These are phyloP conservation scores for Diaporthe ilicicola DNA, from an alignment of 2,329 filamentous ascomycete genomes.

Conservation along the genomic window DNA sequence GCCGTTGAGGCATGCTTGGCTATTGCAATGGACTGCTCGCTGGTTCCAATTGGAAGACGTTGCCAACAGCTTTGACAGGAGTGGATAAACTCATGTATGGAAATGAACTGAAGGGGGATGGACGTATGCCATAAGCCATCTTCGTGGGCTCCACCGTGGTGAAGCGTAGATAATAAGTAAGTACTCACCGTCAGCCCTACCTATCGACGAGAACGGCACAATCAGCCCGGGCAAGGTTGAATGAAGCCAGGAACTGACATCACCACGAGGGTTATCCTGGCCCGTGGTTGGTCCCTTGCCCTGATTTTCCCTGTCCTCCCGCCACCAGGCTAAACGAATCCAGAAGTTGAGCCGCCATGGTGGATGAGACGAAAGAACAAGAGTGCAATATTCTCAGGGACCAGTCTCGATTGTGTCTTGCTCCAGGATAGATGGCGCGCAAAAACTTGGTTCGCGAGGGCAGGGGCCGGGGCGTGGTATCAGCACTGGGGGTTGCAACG, in stretches of 20 bases:
- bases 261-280: neutral
- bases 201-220: neutral
- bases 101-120: too few relatives aligned
- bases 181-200: neutral
- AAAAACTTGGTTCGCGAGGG: constrained; percentile 12
- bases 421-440: neutral
- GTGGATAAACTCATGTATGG: neutral
- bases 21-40: neutral
- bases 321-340: neutral
- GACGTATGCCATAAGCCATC: too few relatives aligned
- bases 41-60: neutral
- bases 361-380: neutral
- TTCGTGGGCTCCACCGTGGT: neutral
- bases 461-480: neutral
- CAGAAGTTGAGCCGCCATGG: neutral
- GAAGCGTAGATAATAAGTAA: neutral
- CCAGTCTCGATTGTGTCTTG: neutral
- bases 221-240: neutral
- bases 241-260: constrained; percentile 15
- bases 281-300: neutral
- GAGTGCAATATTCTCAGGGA: neutral
- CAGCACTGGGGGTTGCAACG: neutral
- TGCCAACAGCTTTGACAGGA: too few relatives aligned
- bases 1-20: neutral
- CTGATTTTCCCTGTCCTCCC: neutral